Base-by-base conservation (phyloP, 306 rosid species). In the Abrus precatorius region DNA sequence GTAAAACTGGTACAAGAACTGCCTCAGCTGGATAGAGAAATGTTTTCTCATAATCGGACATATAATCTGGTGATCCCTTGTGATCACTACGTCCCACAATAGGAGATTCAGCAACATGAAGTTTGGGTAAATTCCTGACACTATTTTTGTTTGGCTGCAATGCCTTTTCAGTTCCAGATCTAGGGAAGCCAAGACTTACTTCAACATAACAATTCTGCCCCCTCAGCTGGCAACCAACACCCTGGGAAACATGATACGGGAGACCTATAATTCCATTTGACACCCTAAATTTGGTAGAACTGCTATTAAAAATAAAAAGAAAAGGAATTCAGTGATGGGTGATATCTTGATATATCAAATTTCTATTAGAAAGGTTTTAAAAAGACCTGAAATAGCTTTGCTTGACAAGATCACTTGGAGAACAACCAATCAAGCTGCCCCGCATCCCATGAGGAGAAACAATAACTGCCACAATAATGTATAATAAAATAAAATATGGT, bases 371-470 rank as follows among this genome's bases (percentile, higher is more conserved):
- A 83, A 56, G 57, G 80, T 48, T 47, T 50, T 49, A 69, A 75
- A 74, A 78, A 83, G 74, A 93, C 99, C 99, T 89, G 80, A 84
- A 87, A 86, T 86, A 93, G 81, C 93, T 89, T 86, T 91, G 97
- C 78, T 90, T 91, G 83, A 95, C 93, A 71, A 95, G 92, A 89
- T 93, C 98, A 85, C 97, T 87, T 61, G 99, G 93, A 70, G 93
- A 93, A 86, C 91, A 89, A 83, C 99, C 98, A 85, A 92, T 89
- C 81, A 95, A 89, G 86, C 93, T 91, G 84, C 99, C 99, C 41
- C 96, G 95, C 49, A 95, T 88, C 83, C 99, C 99, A 86, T 95
- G 97, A 74, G 99, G 99, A 81, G 99, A 90, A 84, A 88, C 98
- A 80, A 95, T 86, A 85, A 95, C 98, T 95, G 93, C 74, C 76